Evolutionary conservation across 2,329 filamentous ascomycete genomes (phyloP), one percentile per base, ranked within the genome.

Genomic region (Penicillium frequentans): DNA sequence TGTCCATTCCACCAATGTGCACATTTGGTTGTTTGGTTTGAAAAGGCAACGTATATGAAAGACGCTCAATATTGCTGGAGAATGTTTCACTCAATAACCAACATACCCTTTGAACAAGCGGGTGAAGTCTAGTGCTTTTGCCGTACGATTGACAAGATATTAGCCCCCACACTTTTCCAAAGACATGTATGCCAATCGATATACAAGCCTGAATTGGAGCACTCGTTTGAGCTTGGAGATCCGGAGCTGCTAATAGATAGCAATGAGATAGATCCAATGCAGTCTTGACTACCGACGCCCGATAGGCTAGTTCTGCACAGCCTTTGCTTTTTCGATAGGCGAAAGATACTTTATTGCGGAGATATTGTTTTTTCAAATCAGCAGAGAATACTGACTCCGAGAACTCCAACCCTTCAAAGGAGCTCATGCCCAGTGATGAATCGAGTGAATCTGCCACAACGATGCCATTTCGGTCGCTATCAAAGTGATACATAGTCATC

Each of bases 181-280:
- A 96, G 0, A 90, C 90, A 62, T 91, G 93, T 66, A 96, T 90
- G 1, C 90, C 93, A 57, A 96, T 92, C 2, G 91, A 96, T 89
- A 96, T 93, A 62, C 90, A 96, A 0, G 90, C 90, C 16, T 90
- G 84, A 0, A 95, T 90, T 13, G 86, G 89, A 89, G 95, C 95
- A 68, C 93, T 90, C 11, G 78, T 81, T 2, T 93, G 79, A 64
- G 93, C 93, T 66, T 93, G 93, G 31, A 93, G 90, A 0, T 90
- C 90, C 1, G 90, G 93, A 86, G 96, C 93, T 54, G 90, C 90
- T 52, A 90, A 84, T 2, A 96, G 82, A 69, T 96, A 95, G 0
- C 89, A 84, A 66, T 93, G 89, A 3, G 89, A 93, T 68, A 96
- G 85, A 69, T 96, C 90, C 5, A 96, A 74, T 0, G 90, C 89